Conservation (phyloP, 371 early-diverging fungal species). For the Mucor sp. region DNA sequence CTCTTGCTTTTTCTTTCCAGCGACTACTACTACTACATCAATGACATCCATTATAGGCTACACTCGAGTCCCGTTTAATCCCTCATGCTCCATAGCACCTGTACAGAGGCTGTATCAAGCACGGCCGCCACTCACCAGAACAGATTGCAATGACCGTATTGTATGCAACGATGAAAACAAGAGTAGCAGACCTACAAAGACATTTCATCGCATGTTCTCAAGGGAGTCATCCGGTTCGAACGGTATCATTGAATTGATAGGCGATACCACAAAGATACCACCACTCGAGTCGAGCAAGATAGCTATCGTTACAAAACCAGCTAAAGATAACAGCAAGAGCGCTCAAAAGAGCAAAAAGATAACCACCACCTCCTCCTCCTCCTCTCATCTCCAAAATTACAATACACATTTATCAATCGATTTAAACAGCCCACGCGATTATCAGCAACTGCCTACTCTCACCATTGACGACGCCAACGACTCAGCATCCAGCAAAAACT, state of each 20-base stretch:
- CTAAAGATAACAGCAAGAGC: background rate
- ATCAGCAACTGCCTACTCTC: background rate
- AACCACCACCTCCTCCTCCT: too few relatives aligned
- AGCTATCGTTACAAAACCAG: background rate
- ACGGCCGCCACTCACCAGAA: background rate
- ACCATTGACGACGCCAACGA: background rate
- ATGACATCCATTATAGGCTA: constrained; percentile 23
- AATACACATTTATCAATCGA: constrained; percentile 14
- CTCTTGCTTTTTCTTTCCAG: constrained; percentile 1
- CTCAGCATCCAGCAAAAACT: background rate
- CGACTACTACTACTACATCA: background rate
- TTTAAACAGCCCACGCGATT: background rate
- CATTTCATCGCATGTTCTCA: constrained; percentile 20
- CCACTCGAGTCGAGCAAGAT: background rate
- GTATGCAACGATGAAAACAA: background rate
- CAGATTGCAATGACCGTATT: background rate
- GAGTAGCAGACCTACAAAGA: background rate
- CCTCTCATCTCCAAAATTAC: background rate
- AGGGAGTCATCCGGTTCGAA: constrained; percentile 8
- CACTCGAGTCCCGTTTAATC: constrained; percentile 19
- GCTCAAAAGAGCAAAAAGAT: background rate
- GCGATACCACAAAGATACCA: background rate
- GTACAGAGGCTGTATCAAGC: constrained; percentile 4
- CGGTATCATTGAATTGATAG: constrained; percentile 20
- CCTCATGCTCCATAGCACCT: constrained; percentile 15